These are phyloP conservation scores for Brettanomyces naardenensis DNA, from an alignment of 805 yeast genomes.

Conservation along the genomic window DNA sequence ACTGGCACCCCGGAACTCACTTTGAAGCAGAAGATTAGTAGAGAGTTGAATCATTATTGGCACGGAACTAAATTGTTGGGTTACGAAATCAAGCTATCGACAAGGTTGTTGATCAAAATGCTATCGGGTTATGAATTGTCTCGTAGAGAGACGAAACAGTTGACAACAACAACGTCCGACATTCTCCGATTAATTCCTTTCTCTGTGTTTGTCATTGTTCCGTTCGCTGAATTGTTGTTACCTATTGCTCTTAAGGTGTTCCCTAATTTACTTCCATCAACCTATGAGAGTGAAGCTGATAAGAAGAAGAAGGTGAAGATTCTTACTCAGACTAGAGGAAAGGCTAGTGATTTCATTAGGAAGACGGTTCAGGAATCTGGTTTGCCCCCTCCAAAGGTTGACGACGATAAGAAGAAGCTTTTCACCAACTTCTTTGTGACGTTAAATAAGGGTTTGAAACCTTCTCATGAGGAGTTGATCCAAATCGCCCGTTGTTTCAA, in stretches of 20 bases:
- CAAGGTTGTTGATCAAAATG: constrained; percentile 71
- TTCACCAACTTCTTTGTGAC: constrained; percentile 71
- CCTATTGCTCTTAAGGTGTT: constrained; percentile 84
- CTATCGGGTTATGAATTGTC: constrained; percentile 87
- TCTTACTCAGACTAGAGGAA: constrained; percentile 51
- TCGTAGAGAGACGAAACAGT: constrained; percentile 82
- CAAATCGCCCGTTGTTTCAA: constrained; percentile 85
- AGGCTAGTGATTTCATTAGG: constrained; percentile 53
- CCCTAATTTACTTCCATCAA: constrained; percentile 90
- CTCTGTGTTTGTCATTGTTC: constrained; percentile 79
- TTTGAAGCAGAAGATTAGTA: constrained; percentile 80
- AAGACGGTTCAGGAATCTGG: constrained; percentile 55
- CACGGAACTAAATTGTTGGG: constrained; percentile 91
- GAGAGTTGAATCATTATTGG: constrained; percentile 87
- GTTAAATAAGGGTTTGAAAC: constrained; percentile 23
- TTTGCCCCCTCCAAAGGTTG: constrained; percentile 55
- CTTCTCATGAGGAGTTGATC: constrained; percentile 54
- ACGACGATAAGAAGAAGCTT: constrained; percentile 65
- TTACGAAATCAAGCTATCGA: constrained; percentile 75
- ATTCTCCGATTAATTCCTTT: constrained; percentile 85
- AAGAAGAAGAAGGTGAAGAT: constrained; percentile 46
- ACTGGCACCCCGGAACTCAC: constrained; percentile 34
- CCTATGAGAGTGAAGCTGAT: constrained; percentile 65
- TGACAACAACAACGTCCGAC: constrained; percentile 81
- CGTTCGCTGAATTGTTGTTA: constrained; percentile 88